A percentile compares a stretch with the other conserved stretches of the same genome.
phyloP scores from a whole-genome alignment of 2,329 filamentous ascomycete species.

The Gliomastix tumulicola region DNA sequence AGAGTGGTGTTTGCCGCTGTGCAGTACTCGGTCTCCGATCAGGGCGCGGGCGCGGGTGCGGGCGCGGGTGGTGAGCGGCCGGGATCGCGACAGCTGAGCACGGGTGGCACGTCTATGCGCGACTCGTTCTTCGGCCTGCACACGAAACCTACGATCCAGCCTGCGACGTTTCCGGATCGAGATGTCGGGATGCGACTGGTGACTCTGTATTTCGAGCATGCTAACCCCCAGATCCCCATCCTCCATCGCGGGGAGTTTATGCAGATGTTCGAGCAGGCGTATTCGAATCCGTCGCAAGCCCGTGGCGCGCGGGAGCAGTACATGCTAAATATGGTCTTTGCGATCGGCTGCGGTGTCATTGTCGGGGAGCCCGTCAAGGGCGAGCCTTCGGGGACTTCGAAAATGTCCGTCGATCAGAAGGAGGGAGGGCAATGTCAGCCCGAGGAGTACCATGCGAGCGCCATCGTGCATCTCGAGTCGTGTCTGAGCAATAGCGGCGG shows the following conservation, averaged over 20 bases:
- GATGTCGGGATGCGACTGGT: conserved; percentile 68
- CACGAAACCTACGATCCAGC: conserved; percentile 79
- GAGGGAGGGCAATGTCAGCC: conserved; percentile 56
- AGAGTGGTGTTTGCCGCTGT: conserved; percentile 91
- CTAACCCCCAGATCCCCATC: conserved; percentile 92
- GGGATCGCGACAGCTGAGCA: conserved; percentile 11
- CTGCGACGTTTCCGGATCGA: conserved; percentile 75
- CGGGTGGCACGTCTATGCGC: conserved; percentile 65
- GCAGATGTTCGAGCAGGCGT: conserved; percentile 78
- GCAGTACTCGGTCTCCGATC: conserved; percentile 59
- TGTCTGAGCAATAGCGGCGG: conserved; percentile 81
- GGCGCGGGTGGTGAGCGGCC: conserved; percentile 35
- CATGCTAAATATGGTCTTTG: conserved; percentile 93
- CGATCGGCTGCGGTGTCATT: conserved; percentile 90
- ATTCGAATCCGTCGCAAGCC: conserved; percentile 58
- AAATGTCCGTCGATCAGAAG: conserved; percentile 18
- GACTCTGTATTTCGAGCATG: conserved; percentile 87
- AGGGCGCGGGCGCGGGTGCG: conserved; percentile 40
- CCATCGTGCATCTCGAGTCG: conserved; percentile 83
- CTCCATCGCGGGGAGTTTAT: conserved; percentile 86
- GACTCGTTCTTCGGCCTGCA: conserved; percentile 98
- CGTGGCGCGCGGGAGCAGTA: conserved; percentile 80
- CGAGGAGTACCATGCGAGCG: conserved; percentile 93
- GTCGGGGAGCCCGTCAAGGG: conserved; percentile 57
- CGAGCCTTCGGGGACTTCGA: conserved; percentile 25